A percentile compares a stretch with the other conserved stretches of the same genome.
Conservation (phyloP, 73 alveolate species). For the Stentor roeselii region DNA sequence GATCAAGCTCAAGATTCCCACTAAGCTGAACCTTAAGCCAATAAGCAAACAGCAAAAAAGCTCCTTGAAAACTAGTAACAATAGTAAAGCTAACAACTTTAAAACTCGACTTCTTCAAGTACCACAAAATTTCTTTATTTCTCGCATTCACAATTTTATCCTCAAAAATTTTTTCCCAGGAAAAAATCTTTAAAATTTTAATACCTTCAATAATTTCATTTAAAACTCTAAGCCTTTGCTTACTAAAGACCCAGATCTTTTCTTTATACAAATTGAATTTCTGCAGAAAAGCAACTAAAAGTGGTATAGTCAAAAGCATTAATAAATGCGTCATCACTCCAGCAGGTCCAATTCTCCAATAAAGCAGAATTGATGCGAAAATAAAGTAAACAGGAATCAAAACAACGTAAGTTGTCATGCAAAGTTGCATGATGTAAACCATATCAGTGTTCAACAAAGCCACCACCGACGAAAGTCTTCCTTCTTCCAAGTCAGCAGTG, state of each 20-base stretch:
- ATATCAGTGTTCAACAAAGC: not conserved
- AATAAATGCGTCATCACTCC: not conserved
- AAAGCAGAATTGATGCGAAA: not conserved
- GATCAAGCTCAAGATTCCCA: not conserved
- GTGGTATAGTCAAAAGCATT: not conserved
- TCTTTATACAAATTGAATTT: too few relatives aligned
- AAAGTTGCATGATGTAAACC: not conserved
- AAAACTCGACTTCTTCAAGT: not conserved
- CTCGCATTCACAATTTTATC: not conserved
- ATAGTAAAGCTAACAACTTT: not conserved
- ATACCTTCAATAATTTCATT: not conserved
- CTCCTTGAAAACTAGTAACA: not conserved
- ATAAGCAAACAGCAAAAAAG: not conserved
- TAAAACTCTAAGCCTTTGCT: not conserved
- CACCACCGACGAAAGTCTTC: not conserved
- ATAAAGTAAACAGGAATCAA: not conserved
- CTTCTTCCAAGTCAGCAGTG: not conserved
- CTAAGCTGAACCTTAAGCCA: not conserved
- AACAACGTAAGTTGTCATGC: not conserved
- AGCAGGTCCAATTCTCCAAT: not conserved
- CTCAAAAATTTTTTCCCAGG: not conserved
- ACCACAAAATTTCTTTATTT: not conserved
- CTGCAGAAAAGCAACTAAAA: too few relatives aligned
- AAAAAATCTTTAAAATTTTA: too few relatives aligned
- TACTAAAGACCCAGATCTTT: not conserved